phyloP scores from a whole-genome alignment of 1,284 basidiomycete species.

The Trichosporon asahii region DNA sequence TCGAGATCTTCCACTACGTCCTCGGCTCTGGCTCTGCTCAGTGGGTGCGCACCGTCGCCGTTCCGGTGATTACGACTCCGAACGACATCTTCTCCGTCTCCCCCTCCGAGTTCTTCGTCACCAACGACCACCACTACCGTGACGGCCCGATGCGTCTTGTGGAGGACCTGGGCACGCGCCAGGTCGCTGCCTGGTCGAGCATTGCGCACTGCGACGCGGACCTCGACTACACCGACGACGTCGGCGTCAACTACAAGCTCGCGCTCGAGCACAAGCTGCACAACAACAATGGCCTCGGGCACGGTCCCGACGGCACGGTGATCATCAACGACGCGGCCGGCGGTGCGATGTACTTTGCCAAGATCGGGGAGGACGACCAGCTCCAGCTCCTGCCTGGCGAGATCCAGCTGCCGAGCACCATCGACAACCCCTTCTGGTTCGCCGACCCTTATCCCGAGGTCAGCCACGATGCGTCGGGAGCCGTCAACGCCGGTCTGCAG shows the following conservation, averaged over 20 bases:
- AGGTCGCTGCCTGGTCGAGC: slow-evolving; percentile 20
- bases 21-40: slow-evolving; percentile 19
- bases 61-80: slow-evolving; percentile 32
- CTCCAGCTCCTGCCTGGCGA: slow-evolving; percentile 15
- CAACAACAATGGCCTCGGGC: slow-evolving; percentile 40
- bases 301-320: slow-evolving; percentile 25
- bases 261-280: slow-evolving; percentile 28
- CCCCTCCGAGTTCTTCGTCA: slow-evolving; percentile 32
- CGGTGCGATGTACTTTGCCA: slow-evolving; percentile 23
- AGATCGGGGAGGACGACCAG: slow-evolving; percentile 7
- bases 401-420: slow-evolving; percentile 17
- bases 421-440: slow-evolving; percentile 41
- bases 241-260: slow-evolving; percentile 21
- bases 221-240: slow-evolving; percentile 8
- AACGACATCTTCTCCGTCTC: slow-evolving; percentile 36
- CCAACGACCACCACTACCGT: slow-evolving; percentile 39
- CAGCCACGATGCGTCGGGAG: slow-evolving; percentile 23
- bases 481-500: slow-evolving; percentile 31
- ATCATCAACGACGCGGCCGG: slow-evolving; percentile 31
- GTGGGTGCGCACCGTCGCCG: slow-evolving; percentile 28
- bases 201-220: slow-evolving; percentile 24
- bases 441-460: slow-evolving; percentile 28
- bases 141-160: slow-evolving; percentile 26
- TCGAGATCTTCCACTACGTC: slow-evolving; percentile 40
- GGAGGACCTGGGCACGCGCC: slow-evolving; percentile 30